Percentiles rank a stretch among this genome's conserved stretches.
Conservation (phyloP, 306 rosid genomes). For the Oemleria cerasiformis region DNA sequence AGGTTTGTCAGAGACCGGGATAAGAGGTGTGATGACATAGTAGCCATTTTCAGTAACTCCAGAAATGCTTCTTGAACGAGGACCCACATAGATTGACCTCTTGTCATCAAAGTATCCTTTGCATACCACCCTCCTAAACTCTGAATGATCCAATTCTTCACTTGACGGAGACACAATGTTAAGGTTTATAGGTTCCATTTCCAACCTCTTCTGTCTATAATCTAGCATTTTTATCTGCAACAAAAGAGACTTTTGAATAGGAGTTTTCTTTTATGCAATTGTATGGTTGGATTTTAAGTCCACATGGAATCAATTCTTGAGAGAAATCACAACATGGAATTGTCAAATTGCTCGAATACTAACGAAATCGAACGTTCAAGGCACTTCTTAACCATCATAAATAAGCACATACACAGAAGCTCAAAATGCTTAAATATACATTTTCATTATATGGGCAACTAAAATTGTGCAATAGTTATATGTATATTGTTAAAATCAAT, state of each 20-base stretch:
- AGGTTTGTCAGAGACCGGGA: conserved; percentile 50
- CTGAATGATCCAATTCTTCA: conserved; percentile 56
- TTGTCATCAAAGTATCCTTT: conserved; percentile 75
- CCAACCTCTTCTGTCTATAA: conserved; percentile 68
- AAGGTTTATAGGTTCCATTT: conserved; percentile 64
- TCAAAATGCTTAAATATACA: too few species aligned
- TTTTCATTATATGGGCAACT: background rate
- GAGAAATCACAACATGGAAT: background rate
- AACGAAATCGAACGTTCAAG: background rate
- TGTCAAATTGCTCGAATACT: too few species aligned
- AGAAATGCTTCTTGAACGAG: conserved; percentile 97
- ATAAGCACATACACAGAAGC: background rate
- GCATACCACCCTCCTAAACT: conserved; percentile 72
- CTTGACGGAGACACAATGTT: conserved; percentile 37
- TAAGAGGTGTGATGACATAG: conserved; percentile 79
- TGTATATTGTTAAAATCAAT: background rate
- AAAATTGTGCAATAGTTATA: background rate
- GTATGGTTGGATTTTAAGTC: background rate
- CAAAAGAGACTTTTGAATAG: conserved; percentile 11
- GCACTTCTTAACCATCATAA: background rate
- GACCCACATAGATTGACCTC: conserved; percentile 78
- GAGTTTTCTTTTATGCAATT: background rate
- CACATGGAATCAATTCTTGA: background rate
- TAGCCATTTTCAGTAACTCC: conserved; percentile 95
- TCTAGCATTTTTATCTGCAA: conserved; percentile 68